Percentiles rank a stretch among this genome's conserved stretches.
Evolutionary conservation across 768 basidiomycete genomes (phyloP).

Genomic region (Russula virescens): DNA sequence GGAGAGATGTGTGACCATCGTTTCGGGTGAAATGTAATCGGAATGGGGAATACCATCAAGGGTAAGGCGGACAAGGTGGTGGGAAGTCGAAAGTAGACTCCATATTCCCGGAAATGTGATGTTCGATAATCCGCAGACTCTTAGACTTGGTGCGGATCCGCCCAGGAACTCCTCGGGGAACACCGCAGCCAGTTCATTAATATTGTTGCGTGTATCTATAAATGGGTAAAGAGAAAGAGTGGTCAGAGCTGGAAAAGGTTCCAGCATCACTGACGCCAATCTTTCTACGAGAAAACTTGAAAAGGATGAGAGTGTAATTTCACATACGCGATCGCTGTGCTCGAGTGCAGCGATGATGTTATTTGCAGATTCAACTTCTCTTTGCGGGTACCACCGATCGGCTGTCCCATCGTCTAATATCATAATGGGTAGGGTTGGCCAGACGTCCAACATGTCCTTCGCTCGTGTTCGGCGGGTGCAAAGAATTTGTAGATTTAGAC

Average conservation of each 20-base stretch:
- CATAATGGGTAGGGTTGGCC: not conserved
- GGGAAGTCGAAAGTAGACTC: not conserved
- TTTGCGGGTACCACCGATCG: too few relatives aligned
- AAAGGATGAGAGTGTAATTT: too few relatives aligned
- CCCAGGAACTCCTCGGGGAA: not conserved
- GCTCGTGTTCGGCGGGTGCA: too few relatives aligned
- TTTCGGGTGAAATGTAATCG: not conserved
- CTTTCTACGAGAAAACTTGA: too few relatives aligned
- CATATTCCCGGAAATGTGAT: not conserved
- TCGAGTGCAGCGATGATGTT: too few relatives aligned
- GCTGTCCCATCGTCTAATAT: not conserved
- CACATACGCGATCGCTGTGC: too few relatives aligned
- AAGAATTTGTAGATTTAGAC: too few relatives aligned
- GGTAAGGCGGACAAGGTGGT: not conserved
- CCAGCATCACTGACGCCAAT: not conserved
- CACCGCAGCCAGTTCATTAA: too few relatives aligned
- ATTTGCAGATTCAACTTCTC: too few relatives aligned
- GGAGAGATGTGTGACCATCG: not conserved
- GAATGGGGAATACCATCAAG: not conserved
- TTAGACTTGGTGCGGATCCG: not conserved
- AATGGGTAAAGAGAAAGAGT: not conserved
- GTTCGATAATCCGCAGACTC: not conserved
- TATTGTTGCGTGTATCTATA: too few relatives aligned
- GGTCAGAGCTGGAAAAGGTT: not conserved
- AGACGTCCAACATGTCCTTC: too few relatives aligned